These are phyloP conservation scores for Amylocarpus encephaloides DNA, from an alignment of 2,329 filamentous ascomycete genomes.

Conservation along the genomic window DNA sequence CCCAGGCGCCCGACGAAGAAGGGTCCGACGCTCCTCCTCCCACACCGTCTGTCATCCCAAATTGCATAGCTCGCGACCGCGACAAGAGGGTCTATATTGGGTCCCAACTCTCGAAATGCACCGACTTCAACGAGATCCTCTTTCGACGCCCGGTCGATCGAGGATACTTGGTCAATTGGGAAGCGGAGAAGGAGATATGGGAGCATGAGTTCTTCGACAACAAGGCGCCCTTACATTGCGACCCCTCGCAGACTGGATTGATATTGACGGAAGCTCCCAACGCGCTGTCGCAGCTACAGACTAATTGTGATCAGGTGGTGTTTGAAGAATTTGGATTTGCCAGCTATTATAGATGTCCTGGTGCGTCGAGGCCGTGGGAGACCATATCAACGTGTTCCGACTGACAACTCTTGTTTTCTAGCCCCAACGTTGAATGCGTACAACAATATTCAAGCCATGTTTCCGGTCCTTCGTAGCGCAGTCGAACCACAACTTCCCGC, in stretches of 20 bases:
- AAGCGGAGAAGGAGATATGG: slow-evolving; percentile 93
- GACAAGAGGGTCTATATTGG: slow-evolving; percentile 74
- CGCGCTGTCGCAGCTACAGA: slow-evolving; percentile 70
- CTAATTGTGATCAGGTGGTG: slow-evolving; percentile 90
- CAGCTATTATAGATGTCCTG: slow-evolving; percentile 72
- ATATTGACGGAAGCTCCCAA: slow-evolving; percentile 83
- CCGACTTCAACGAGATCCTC: slow-evolving; percentile 80
- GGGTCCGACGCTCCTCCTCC: slow-evolving; percentile 22
- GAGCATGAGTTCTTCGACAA: slow-evolving; percentile 76
- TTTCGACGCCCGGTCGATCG: slow-evolving; percentile 90
- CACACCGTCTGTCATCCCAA: slow-evolving; percentile 70
- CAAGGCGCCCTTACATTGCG: slow-evolving; percentile 59
- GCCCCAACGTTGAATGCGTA: slow-evolving; percentile 75
- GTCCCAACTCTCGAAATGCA: slow-evolving; percentile 70
- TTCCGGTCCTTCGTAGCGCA: slow-evolving; percentile 51
- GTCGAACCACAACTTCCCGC: slow-evolving; percentile 47
- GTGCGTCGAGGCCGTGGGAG: slow-evolving; percentile 35
- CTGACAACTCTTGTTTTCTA: slow-evolving; percentile 30
- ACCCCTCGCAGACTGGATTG: slow-evolving; percentile 75
- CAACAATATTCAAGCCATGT: slow-evolving; percentile 66
- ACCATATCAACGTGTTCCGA: neutral
- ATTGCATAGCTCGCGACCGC: slow-evolving; percentile 80
- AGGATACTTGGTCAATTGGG: slow-evolving; percentile 94
- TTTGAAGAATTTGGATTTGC: slow-evolving; percentile 97
- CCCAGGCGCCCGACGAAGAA: neutral